Evolutionary conservation across 306 rosid genomes (phyloP).

Genomic region (Ammopiptanthus mongolicus): DNA sequence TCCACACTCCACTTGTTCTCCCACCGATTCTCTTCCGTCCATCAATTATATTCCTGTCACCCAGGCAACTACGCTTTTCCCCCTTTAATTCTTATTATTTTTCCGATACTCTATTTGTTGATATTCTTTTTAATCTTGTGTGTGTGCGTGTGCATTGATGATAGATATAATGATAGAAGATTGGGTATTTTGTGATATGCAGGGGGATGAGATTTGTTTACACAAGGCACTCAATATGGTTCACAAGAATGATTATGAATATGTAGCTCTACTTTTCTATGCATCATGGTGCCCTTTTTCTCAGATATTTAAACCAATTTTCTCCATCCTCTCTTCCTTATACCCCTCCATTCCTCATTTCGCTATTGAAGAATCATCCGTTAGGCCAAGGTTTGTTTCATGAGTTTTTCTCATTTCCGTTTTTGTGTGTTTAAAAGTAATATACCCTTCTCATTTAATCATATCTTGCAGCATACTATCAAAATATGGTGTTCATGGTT

Average conservation of each 20-base stretch:
- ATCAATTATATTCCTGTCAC: conserved; percentile 47
- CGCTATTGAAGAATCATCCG: conserved; percentile 78
- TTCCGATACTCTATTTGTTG: too few species aligned
- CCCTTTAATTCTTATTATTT: too few species aligned
- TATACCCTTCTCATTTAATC: background rate
- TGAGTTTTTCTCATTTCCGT: background rate
- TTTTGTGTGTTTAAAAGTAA: background rate
- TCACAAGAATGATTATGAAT: conserved; percentile 61
- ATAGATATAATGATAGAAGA: too few species aligned
- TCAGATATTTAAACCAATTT: conserved; percentile 61
- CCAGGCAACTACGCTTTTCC: conserved; percentile 40
- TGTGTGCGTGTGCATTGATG: too few species aligned
- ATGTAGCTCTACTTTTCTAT: conserved; percentile 84
- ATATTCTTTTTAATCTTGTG: too few species aligned
- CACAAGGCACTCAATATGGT: conserved; percentile 83
- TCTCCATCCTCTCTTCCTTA: conserved; percentile 65
- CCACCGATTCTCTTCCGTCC: conserved; percentile 32
- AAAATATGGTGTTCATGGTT: conserved; percentile 94
- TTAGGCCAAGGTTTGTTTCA: conserved; percentile 74
- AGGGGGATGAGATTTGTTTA: conserved; percentile 83
- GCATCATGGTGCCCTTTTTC: conserved; percentile 99
- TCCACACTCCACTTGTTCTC: conserved; percentile 38
- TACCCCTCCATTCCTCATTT: conserved; percentile 87
- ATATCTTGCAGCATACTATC: conserved; percentile 69
- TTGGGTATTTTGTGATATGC: conserved; percentile 23